Percentiles rank a stretch among this genome's conserved stretches.
Evolutionary conservation across 1,284 basidiomycete genomes (phyloP).

Genomic region (Phaffia rhodozyma): DNA sequence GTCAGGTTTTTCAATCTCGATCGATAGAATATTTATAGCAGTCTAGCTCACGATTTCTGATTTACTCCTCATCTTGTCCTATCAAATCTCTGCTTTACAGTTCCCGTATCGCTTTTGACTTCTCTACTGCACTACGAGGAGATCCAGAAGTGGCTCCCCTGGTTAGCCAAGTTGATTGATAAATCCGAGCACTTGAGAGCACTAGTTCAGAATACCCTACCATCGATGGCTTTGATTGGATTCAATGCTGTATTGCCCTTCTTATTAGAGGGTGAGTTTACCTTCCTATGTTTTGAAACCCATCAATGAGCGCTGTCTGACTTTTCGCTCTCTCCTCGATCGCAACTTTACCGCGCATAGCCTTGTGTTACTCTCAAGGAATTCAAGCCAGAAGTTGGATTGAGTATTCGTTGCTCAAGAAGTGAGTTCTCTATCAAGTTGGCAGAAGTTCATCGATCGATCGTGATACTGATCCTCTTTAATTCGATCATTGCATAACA

Average conservation of each 20-base stretch:
- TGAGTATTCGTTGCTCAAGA: conserved; percentile 84
- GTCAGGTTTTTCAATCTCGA: conserved; percentile 15
- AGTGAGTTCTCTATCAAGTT: conserved; percentile 43
- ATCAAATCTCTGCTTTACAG: conserved; percentile 24
- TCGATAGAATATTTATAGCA: background rate
- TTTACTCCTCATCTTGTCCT: background rate
- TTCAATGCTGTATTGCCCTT: conserved; percentile 85
- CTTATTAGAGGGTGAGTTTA: conserved; percentile 61
- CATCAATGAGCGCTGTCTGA: no score
- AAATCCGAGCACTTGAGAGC: conserved; percentile 65
- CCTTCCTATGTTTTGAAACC: conserved; percentile 9
- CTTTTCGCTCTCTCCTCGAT: conserved; percentile 41
- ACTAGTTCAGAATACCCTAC: conserved; percentile 84
- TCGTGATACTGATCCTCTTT: background rate
- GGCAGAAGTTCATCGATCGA: conserved; percentile 8
- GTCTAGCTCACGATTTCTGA: background rate
- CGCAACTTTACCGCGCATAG: conserved; percentile 11
- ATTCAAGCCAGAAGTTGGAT: conserved; percentile 79
- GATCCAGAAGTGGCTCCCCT: conserved; percentile 77
- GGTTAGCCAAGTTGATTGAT: conserved; percentile 64
- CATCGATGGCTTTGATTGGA: conserved; percentile 74
- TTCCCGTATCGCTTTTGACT: conserved; percentile 74
- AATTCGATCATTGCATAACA: conserved; percentile 28
- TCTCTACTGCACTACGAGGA: conserved; percentile 78
- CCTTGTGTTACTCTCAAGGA: conserved; percentile 72